Evolutionary conservation across 2,329 filamentous ascomycete genomes (phyloP), one percentile per base, ranked within the genome.

Genomic region (Neospermospora avenae): DNA sequence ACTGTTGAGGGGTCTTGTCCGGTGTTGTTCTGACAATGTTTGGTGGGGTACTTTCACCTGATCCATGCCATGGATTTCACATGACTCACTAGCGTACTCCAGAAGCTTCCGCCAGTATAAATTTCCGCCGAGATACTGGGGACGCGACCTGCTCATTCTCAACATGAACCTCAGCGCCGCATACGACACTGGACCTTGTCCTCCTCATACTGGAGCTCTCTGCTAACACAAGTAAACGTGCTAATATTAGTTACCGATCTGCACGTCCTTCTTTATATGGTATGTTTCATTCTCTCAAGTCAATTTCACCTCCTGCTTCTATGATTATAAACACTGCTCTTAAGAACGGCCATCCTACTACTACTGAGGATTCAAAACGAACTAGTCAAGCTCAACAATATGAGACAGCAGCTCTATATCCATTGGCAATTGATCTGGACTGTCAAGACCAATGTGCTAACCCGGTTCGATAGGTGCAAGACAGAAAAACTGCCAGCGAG

Each of bases 331-430:
- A 73, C 76, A 67, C 71, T 76, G 81, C 78, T 71, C 77, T 82
- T 84, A 84, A 84, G 82, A 85, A 85, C 83, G 82, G 82, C 83
- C 83, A 84, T 83, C 83, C 81, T 81, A 86, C 84, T 75, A 69
- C 64, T 70, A 72, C 79, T 85, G 82, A 84, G 80, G 82, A 84
- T 77, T 75, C 68, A 71, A 66, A 66, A 77, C 75, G 75, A 77
- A 81, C 28, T 31, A 31, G 28, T 84, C 82, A 85, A 84, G 81
- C 82, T 85, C 81, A 84, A 84, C 80, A 84, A 80, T 85, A 81
- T 85, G 82, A 85, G 57, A 55, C 34, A 18, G 25, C 37, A n/a
- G 8, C n/a, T 51, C 11, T n/a, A 45, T 25, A 14, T 31, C 18
- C 35, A 22, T 2, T 20, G 44, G 14, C 20, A n/a, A 18, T 7